Percentiles rank a stretch among this genome's conserved stretches.
These are phyloP conservation scores for Phialophora macrospora DNA, from an alignment of 2,329 filamentous ascomycete genomes.

Conservation along the genomic window DNA sequence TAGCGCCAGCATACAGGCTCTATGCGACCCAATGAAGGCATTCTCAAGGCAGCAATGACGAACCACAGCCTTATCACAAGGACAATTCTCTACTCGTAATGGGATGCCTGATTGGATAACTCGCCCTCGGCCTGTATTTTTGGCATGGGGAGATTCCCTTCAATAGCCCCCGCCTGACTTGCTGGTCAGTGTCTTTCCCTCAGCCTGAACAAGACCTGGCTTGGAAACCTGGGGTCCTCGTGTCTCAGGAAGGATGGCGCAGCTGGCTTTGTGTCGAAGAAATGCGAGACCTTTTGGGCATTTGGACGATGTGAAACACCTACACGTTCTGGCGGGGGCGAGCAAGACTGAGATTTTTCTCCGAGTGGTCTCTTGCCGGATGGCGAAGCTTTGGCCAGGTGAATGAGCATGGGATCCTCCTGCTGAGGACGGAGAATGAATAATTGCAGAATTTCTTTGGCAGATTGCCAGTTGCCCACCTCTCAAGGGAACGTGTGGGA, in stretches of 20 bases:
- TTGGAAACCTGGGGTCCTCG: neutral
- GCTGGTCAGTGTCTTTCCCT: neutral
- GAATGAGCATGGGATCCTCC: no score
- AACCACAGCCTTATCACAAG: neutral
- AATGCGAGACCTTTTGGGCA: neutral
- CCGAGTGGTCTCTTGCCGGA: neutral
- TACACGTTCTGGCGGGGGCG: no score
- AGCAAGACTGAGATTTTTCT: neutral
- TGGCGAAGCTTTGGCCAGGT: neutral
- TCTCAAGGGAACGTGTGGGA: no score
- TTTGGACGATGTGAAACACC: neutral
- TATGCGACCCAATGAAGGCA: constrained; percentile 1
- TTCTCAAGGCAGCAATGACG: neutral
- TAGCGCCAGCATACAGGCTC: neutral
- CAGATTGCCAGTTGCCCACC: no score
- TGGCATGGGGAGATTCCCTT: neutral
- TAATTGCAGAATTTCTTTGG: no score
- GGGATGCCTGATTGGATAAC: neutral
- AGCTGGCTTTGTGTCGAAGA: neutral
- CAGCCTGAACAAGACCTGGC: neutral
- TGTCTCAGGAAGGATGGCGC: neutral
- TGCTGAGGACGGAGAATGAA: no score
- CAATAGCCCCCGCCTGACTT: neutral
- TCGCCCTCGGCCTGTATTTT: neutral
- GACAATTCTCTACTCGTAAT: neutral